phyloP scores from a whole-genome alignment of 2,329 filamentous ascomycete species.

The Dryadomyces quercivorus region DNA sequence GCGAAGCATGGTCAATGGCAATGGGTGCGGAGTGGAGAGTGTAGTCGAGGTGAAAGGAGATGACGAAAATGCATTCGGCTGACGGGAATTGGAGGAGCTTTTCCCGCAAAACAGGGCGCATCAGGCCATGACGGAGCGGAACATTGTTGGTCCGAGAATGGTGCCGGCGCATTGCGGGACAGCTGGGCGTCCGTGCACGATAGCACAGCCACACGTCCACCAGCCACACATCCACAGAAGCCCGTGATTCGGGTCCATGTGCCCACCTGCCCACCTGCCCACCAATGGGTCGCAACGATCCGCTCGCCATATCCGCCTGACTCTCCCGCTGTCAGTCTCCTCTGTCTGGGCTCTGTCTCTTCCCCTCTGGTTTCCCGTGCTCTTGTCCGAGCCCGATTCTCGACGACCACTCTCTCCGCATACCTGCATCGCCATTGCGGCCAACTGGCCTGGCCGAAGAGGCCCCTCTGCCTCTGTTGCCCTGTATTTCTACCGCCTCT shows the following conservation, averaged over 20 bases:
- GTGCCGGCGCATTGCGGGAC: background rate
- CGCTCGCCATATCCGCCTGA: background rate
- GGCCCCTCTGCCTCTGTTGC: background rate
- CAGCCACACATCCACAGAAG: background rate
- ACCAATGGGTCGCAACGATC: background rate
- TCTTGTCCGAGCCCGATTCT: background rate
- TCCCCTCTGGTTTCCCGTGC: background rate
- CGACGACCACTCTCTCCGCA: background rate
- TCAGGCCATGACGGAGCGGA: conserved; percentile 9
- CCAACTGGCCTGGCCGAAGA: background rate
- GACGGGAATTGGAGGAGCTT: conserved; percentile 9
- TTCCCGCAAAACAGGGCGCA: conserved; percentile 8
- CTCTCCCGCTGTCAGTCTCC: background rate
- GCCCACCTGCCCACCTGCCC: background rate
- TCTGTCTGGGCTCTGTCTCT: background rate
- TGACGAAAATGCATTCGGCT: conserved; percentile 5
- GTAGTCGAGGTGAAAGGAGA: background rate
- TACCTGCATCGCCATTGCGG: background rate
- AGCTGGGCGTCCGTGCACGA: background rate
- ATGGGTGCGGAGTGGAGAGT: background rate
- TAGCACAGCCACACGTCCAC: background rate
- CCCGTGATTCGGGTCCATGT: background rate
- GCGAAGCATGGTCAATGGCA: conserved; percentile 9
- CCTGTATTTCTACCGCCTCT: background rate
- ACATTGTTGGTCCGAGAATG: background rate